phyloP scores from a whole-genome alignment of 306 rosid species.

The Vachellia pachyceras region DNA sequence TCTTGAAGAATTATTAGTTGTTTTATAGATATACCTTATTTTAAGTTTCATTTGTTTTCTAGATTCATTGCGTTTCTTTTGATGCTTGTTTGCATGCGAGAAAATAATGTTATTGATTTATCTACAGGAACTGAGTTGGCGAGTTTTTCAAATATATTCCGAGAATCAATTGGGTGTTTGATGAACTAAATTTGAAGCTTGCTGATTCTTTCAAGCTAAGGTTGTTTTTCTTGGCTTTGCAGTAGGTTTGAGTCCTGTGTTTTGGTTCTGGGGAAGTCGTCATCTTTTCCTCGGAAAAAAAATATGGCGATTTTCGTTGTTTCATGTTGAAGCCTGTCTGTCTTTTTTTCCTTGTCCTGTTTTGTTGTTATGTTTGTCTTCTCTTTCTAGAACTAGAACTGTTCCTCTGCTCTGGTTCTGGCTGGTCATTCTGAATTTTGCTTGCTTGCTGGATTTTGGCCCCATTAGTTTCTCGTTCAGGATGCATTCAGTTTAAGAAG shows the following conservation, averaged over 20 bases:
- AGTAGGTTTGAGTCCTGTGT: conserved; percentile 16
- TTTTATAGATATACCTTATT: not conserved
- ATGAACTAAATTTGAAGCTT: conserved; percentile 34
- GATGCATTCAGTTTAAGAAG: not conserved
- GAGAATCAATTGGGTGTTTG: conserved; percentile 26
- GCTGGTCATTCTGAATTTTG: not conserved
- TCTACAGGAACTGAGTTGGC: conserved; percentile 26
- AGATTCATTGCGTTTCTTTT: conserved; percentile 45
- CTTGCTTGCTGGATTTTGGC: conserved; percentile 1
- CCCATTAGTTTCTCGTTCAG: not conserved
- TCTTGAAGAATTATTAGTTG: conserved; percentile 26
- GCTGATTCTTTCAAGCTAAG: conserved; percentile 33
- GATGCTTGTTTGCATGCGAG: conserved; percentile 48
- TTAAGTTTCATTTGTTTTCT: conserved; percentile 37
- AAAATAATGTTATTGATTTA: conserved; percentile 29
- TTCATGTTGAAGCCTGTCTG: conserved; percentile 22
- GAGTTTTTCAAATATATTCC: conserved; percentile 28
- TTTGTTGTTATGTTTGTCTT: not conserved
- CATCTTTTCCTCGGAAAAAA: conserved; percentile 8
- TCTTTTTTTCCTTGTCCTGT: not conserved
- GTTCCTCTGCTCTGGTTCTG: conserved; percentile 8
- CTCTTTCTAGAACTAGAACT: not conserved
- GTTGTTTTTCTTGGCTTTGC: conserved; percentile 40
- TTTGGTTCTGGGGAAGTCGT: conserved; percentile 16
- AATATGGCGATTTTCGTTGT: conserved; percentile 22